These are phyloP conservation scores for Rutstroemia sp. DNA, from an alignment of 2,329 filamentous ascomycete species.

Conservation along the genomic window DNA sequence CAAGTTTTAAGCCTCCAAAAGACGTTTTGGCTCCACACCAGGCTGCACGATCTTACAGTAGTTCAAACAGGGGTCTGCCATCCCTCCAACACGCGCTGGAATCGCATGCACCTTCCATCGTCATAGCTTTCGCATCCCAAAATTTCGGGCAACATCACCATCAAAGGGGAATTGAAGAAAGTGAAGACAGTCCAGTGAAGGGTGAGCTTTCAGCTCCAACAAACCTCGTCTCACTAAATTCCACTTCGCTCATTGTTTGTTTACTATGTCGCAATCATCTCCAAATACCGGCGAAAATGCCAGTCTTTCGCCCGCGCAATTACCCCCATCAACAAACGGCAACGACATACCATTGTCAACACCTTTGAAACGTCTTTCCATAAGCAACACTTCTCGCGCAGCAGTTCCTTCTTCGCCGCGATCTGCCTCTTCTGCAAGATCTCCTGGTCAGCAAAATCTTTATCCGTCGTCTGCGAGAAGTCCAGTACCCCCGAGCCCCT, in stretches of 20 bases:
- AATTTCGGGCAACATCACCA: background rate
- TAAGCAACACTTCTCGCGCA: conserved; percentile 16
- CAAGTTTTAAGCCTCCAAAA: background rate
- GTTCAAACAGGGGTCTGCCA: conserved; percentile 1
- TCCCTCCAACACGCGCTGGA: background rate
- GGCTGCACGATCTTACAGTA: background rate
- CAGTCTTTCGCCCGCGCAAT: conserved; percentile 6
- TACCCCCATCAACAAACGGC: conserved; percentile 17
- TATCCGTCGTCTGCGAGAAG: conserved; percentile 19
- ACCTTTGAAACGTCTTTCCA: conserved; percentile 37
- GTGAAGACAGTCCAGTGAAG: conserved; percentile 6
- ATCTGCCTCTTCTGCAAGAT: conserved; percentile 9
- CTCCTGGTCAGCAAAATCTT: conserved; percentile 11
- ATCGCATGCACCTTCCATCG: background rate
- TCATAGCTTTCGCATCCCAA: conserved; percentile 4
- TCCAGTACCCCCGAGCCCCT: conserved; percentile 22
- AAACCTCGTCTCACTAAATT: background rate
- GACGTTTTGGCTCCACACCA: background rate
- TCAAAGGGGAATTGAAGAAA: background rate
- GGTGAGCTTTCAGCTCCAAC: conserved; percentile 5
- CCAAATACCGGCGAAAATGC: conserved; percentile 12
- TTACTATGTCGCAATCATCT: conserved; percentile 9
- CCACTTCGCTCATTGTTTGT: background rate
- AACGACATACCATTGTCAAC: conserved; percentile 15
- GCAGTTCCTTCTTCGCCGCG: conserved; percentile 16